A percentile compares a stretch with the other conserved stretches of the same genome.
Conservation (phyloP, 208 protist genomes). For the Leishmania braziliensis region DNA sequence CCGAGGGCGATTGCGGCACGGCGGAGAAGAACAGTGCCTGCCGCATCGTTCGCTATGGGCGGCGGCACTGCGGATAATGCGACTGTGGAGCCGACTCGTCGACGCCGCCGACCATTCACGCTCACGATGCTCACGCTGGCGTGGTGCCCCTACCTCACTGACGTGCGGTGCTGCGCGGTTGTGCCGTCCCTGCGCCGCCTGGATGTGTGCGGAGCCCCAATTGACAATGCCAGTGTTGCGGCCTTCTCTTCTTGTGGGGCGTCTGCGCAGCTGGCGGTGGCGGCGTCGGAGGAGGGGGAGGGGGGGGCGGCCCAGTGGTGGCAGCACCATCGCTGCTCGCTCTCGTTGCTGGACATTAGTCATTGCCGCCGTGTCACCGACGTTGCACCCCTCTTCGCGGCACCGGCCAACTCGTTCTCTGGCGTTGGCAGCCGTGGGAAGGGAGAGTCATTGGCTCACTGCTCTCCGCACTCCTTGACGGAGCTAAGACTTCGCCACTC, state of each 20-base stretch:
- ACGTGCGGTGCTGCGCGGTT: slow-evolving; percentile 27
- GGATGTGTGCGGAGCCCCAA: slow-evolving; percentile 7
- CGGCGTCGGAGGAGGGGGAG: not conserved
- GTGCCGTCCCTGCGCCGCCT: slow-evolving; percentile 31
- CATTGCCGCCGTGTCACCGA: slow-evolving; percentile 23
- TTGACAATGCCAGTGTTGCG: slow-evolving; percentile 18
- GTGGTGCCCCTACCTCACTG: slow-evolving; percentile 33
- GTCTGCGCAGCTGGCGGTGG: not conserved
- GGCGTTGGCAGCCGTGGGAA: not conserved
- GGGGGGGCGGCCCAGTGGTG: not conserved
- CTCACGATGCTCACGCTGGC: slow-evolving; percentile 28
- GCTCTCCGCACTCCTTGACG: not conserved
- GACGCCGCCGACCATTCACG: slow-evolving; percentile 10
- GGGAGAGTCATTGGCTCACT: not conserved
- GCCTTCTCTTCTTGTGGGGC: slow-evolving; percentile 8
- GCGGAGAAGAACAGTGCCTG: not conserved
- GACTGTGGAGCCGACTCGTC: not conserved
- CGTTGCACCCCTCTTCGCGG: slow-evolving; percentile 11
- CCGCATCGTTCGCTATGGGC: not conserved
- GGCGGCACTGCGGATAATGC: not conserved
- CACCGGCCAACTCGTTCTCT: slow-evolving; percentile 1
- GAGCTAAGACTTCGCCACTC: slow-evolving; percentile 17
- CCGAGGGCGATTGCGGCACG: not conserved
- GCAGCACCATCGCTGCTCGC: slow-evolving; percentile 20
- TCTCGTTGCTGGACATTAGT: slow-evolving; percentile 22